Percentiles rank a stretch among this genome's conserved stretches.
Conservation (phyloP, 2,329 filamentous ascomycete genomes). For the Lachnellula occidentalis region DNA sequence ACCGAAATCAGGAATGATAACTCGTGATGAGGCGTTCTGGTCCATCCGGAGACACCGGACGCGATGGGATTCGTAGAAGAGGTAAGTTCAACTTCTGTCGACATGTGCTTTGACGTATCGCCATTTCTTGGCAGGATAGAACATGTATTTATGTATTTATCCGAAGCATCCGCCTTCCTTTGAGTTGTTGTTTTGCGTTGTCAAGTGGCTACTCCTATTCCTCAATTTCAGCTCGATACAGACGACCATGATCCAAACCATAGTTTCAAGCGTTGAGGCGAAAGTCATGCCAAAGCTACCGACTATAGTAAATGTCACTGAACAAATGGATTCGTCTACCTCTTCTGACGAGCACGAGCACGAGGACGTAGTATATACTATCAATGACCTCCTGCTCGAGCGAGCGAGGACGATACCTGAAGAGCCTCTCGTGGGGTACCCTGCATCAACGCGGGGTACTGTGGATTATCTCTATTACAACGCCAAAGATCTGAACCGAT, state of each 20-base stretch:
- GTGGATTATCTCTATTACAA: slow-evolving; percentile 27
- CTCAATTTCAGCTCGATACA: too few species aligned
- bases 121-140: too few species aligned
- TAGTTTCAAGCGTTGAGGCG: neutral
- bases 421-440: slow-evolving; percentile 25
- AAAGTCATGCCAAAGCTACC: neutral
- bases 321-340: neutral
- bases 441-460: slow-evolving; percentile 14
- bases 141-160: too few species aligned
- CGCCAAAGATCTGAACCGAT: slow-evolving; percentile 27
- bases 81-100: too few species aligned
- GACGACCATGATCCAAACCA: neutral
- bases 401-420: slow-evolving; percentile 20
- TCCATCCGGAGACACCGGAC: too few species aligned
- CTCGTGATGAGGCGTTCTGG: too few species aligned
- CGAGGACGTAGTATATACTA: slow-evolving; percentile 8
- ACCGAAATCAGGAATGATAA: too few species aligned
- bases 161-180: too few species aligned
- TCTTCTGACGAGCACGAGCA: neutral
- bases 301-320: neutral
- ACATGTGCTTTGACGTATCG: too few species aligned
- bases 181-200: too few species aligned
- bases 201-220: too few species aligned
- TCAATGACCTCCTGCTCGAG: slow-evolving; percentile 24
- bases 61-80: too few species aligned